Base-by-base conservation (phyloP, 2,329 filamentous ascomycete genomes). In the Pezicula neosporulosa region DNA sequence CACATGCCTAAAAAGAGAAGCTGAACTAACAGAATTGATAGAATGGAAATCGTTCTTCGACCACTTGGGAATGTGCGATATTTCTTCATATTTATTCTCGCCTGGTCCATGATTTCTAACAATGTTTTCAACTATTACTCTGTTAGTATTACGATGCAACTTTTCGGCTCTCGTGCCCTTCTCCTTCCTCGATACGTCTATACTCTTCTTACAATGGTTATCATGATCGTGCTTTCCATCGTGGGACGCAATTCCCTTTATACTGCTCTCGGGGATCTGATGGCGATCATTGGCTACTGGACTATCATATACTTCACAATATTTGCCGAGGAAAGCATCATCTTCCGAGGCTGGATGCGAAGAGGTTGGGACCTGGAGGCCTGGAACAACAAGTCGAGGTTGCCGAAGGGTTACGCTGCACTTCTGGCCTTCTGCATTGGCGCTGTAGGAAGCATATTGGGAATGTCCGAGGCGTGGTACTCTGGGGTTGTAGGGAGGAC, bases 391-490 rank as follows among this genome's bases (percentile, higher is more conserved):
- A 75, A 77, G 0, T 60, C 68, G 1, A 77, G 76, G 49, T 74
- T 89, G 0, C 85, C 86, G 0, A 72, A 78, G 0, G 81, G 85
- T 2, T 73, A 85, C 42, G 83, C 86, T 0, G 84, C 85, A 3
- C 55, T 83, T 7, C 60, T 75, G 2, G 81, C 85, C 0, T 88
- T 89, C 66, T 73, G 73, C 60, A 77, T 78, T 52, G 86, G 86
- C 42, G 69, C 86, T 37, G 72, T 74, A 1, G 86, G 86, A 10
- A 83, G 86, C 61, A 74, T 86, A 6, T 72, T 79, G 9, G 86
- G 86, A 7, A 89, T 89, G 83, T 78, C 77, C 35, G 85, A 89
- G 67, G 66, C 72, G 0, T 89, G 85, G 83, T 86, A 72, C 58
- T 77, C 79, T 1, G 86, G 86, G 0, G 84, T 84, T 0, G 80